A percentile compares a stretch with the other conserved stretches of the same genome.
These are phyloP conservation scores for Candida germanica DNA, from an alignment of 805 yeast genomes.

Conservation along the genomic window DNA sequence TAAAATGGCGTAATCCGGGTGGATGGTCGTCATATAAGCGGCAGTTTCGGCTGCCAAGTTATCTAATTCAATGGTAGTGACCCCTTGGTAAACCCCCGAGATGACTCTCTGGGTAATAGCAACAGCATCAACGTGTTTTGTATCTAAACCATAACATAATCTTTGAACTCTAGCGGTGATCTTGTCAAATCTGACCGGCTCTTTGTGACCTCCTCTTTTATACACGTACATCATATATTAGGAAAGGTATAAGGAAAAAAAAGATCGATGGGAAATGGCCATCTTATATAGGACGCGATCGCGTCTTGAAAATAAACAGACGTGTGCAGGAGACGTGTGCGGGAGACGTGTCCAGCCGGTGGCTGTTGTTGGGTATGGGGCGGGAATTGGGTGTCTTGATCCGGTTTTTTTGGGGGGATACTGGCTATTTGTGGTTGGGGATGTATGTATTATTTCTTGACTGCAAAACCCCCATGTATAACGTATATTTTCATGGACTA, in stretches of 20 bases:
- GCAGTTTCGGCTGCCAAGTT: conserved; percentile 90
- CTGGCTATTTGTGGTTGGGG: no score
- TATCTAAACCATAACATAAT: conserved; percentile 90
- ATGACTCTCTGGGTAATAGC: conserved; percentile 94
- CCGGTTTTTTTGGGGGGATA: no score
- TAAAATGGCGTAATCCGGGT: conserved; percentile 93
- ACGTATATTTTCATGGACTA: no score
- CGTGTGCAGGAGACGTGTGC: conserved; percentile 3
- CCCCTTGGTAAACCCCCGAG: conserved; percentile 96
- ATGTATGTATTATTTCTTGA: no score
- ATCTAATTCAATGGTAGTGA: conserved; percentile 77
- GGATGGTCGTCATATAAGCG: conserved; percentile 95
- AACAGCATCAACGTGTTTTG: conserved; percentile 90
- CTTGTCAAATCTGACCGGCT: conserved; percentile 92
- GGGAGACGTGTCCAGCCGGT: no score
- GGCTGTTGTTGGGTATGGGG: no score
- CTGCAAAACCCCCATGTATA: no score
- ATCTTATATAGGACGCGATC: conserved; percentile 7
- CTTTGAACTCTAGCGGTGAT: conserved; percentile 91
- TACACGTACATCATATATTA: conserved; percentile 62
- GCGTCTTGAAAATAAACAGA: neutral
- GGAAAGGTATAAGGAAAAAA: neutral
- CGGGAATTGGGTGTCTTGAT: no score
- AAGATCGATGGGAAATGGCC: conserved; percentile 1
- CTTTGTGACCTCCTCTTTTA: conserved; percentile 92